Evolutionary conservation across 2,329 filamentous ascomycete species (phyloP).

Genomic region (Aciculosporium take): DNA sequence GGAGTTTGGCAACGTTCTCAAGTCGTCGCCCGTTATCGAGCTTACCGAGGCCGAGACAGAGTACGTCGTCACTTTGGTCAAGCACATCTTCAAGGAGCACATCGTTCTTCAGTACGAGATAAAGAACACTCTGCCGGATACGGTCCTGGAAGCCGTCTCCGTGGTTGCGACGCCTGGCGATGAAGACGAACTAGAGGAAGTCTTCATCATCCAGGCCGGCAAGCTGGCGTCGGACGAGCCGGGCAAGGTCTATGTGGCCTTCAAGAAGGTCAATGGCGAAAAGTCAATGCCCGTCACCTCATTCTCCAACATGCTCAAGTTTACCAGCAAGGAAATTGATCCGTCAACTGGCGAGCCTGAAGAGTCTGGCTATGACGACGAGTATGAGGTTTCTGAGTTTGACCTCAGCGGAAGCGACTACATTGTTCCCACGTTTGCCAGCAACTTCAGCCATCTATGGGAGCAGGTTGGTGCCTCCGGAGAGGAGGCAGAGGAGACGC

Average conservation of each 20-base stretch:
- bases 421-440: slow-evolving; percentile 80
- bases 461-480: slow-evolving; percentile 80
- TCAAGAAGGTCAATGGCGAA: slow-evolving; percentile 69
- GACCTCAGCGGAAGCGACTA: slow-evolving; percentile 88
- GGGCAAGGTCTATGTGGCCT: slow-evolving; percentile 88
- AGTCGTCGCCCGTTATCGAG: slow-evolving; percentile 74
- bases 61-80: slow-evolving; percentile 85
- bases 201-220: slow-evolving; percentile 84
- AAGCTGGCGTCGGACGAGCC: slow-evolving; percentile 73
- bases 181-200: slow-evolving; percentile 73
- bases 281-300: slow-evolving; percentile 61
- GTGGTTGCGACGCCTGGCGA: slow-evolving; percentile 67
- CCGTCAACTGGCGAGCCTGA: slow-evolving; percentile 87
- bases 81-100: slow-evolving; percentile 97
- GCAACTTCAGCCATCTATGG: slow-evolving; percentile 93
- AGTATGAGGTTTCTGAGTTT: slow-evolving; percentile 92
- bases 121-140: slow-evolving; percentile 90
- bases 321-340: slow-evolving; percentile 96
- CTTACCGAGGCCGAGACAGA: slow-evolving; percentile 95
- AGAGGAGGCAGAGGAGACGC: slow-evolving; percentile 80
- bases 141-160: slow-evolving; percentile 78
- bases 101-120: slow-evolving; percentile 92
- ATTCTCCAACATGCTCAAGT: slow-evolving; percentile 89
- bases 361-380: slow-evolving; percentile 85
- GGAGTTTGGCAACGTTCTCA: slow-evolving; percentile 79